phyloP scores from a whole-genome alignment of 306 rosid genomes.

The Erythrophleum fordii region DNA sequence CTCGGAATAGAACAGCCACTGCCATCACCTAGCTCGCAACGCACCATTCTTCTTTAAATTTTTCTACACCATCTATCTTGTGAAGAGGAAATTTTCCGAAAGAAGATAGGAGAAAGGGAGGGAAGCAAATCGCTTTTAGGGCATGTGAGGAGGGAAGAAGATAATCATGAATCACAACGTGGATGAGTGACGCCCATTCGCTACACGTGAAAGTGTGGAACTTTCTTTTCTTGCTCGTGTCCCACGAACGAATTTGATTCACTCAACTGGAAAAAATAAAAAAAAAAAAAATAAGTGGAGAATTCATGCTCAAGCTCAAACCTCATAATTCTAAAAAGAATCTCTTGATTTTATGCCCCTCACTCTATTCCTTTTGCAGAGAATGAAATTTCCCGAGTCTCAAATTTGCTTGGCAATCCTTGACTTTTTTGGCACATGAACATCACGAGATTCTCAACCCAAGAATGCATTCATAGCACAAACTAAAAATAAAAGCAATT shows the following conservation, averaged over 20 bases:
- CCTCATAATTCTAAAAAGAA: neutral
- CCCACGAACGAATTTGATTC: neutral
- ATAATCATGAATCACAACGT: neutral
- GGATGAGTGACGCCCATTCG: neutral
- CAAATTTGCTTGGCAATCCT: neutral
- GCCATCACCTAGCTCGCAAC: no score
- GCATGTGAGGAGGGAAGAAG: slow-evolving; percentile 2
- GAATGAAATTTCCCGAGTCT: neutral
- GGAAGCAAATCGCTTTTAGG: neutral
- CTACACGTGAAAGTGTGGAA: neutral
- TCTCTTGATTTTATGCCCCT: neutral
- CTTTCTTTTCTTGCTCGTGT: neutral
- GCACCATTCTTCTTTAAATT: neutral
- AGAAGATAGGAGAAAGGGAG: neutral
- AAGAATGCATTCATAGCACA: neutral
- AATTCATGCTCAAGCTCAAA: neutral
- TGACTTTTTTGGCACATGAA: neutral
- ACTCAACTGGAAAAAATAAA: neutral
- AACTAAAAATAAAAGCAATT: no score
- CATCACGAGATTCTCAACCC: neutral
- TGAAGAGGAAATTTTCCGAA: neutral
- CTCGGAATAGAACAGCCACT: neutral
- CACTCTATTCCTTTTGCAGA: neutral
- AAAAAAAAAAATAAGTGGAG: neutral
- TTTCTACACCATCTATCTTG: neutral